A percentile compares a stretch with the other conserved stretches of the same genome.
Conservation (phyloP, 345 rosid species). For the Camelina laxa region DNA sequence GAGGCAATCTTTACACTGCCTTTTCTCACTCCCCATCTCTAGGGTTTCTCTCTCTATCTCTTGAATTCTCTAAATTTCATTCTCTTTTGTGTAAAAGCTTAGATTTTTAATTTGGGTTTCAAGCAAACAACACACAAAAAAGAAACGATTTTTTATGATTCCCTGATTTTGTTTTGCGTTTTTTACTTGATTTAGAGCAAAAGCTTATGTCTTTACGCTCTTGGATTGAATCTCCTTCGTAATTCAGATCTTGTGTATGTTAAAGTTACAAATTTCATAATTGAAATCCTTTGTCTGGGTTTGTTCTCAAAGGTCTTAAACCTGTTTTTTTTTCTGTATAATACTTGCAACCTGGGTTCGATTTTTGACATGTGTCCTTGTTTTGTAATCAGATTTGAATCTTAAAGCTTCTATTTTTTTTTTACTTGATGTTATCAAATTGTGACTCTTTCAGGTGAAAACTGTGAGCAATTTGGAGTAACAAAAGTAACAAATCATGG, state of each 20-base stretch:
- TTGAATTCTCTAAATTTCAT: slow-evolving; percentile 22
- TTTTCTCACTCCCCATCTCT: slow-evolving; percentile 25
- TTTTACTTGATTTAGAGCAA: neutral
- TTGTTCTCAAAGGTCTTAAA: neutral
- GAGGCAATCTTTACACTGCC: slow-evolving; percentile 16
- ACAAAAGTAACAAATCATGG: slow-evolving; percentile 53
- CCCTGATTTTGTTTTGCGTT: neutral
- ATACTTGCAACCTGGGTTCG: neutral
- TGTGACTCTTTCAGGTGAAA: slow-evolving; percentile 14
- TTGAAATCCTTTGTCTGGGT: slow-evolving; percentile 4
- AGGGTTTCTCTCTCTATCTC: slow-evolving; percentile 24
- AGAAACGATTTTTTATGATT: neutral
- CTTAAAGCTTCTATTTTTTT: slow-evolving; percentile 2
- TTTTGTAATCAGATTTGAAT: slow-evolving; percentile 2
- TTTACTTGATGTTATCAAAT: neutral
- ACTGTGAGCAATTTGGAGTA: slow-evolving; percentile 9
- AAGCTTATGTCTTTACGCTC: neutral
- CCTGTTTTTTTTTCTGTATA: neutral
- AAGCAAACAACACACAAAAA: neutral
- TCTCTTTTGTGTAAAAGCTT: slow-evolving; percentile 27
- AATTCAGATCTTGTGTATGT: neutral
- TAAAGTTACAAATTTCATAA: neutral
- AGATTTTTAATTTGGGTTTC: slow-evolving; percentile 14
- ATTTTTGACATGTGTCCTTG: slow-evolving; percentile 25
- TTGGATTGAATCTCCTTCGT: neutral